phyloP scores from a whole-genome alignment of 2,329 filamentous ascomycete genomes.

The Aspergillus glaucus region DNA sequence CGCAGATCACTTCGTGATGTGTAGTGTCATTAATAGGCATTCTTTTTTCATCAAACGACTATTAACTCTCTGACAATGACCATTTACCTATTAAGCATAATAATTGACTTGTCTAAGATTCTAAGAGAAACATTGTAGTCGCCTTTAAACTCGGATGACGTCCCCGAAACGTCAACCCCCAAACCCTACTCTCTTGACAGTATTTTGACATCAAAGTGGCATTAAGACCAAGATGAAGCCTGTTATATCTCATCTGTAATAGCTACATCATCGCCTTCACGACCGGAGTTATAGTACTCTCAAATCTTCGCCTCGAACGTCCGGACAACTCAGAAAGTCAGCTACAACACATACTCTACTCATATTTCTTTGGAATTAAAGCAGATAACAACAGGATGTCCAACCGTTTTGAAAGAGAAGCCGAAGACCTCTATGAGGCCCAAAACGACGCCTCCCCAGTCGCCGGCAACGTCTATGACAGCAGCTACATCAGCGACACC shows the following conservation, averaged over 20 bases:
- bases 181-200: not conserved
- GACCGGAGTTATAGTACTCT: not conserved
- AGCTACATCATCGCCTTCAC: not conserved
- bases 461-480: slow-evolving; percentile 12
- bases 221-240: not conserved
- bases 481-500: slow-evolving; percentile 20
- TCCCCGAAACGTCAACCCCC: not conserved
- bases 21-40: too few relatives aligned
- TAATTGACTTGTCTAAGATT: too few relatives aligned
- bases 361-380: not conserved
- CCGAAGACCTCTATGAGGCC: slow-evolving; percentile 23
- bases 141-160: not conserved
- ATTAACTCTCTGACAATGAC: too few relatives aligned
- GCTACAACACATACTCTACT: not conserved
- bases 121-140: too few relatives aligned
- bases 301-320: not conserved
- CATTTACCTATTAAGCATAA: too few relatives aligned
- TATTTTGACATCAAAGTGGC: not conserved
- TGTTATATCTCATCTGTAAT: not conserved
- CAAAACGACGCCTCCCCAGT: slow-evolving; percentile 23
- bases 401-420: slow-evolving; percentile 17
- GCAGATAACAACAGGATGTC: slow-evolving; percentile 12
- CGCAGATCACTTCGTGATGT: too few relatives aligned
- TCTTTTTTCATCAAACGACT: too few relatives aligned
- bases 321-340: not conserved